These are phyloP conservation scores for Penicillium canescens DNA, from an alignment of 495 filamentous ascomycete genomes.

Conservation along the genomic window DNA sequence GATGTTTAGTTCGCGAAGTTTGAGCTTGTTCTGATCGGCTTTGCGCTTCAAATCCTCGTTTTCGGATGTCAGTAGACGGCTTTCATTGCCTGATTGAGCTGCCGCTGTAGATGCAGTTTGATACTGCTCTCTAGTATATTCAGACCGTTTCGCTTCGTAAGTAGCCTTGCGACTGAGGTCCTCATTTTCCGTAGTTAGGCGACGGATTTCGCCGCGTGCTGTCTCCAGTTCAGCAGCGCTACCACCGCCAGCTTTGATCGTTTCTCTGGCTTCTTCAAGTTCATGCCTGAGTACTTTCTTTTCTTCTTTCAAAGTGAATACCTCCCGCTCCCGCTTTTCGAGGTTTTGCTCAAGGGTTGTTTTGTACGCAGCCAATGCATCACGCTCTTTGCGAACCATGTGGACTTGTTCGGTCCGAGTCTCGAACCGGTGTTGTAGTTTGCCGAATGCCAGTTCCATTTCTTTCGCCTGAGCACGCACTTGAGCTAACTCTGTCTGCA, in stretches of 20 bases:
- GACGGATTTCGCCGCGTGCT: constrained; percentile 43
- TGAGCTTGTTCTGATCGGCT: constrained; percentile 50
- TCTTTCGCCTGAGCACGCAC: constrained; percentile 25
- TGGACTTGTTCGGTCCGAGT: constrained; percentile 37
- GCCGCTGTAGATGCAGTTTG: constrained; percentile 60
- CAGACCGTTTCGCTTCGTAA: constrained; percentile 52
- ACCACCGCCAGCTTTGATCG: constrained; percentile 51
- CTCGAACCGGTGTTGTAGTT: constrained; percentile 48
- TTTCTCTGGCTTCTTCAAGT: constrained; percentile 46
- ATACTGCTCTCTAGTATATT: constrained; percentile 63
- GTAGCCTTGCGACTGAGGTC: constrained; percentile 49
- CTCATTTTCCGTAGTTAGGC: constrained; percentile 40
- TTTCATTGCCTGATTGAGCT: constrained; percentile 51
- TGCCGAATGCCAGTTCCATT: constrained; percentile 26
- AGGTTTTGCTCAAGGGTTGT: constrained; percentile 29
- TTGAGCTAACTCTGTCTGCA: constrained; percentile 26
- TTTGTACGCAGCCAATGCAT: constrained; percentile 24
- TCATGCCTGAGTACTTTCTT: constrained; percentile 48
- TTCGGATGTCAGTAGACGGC: constrained; percentile 44
- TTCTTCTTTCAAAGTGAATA: constrained; percentile 49
- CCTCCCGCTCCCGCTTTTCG: constrained; percentile 44
- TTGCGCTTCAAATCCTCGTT: constrained; percentile 50
- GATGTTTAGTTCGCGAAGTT: constrained; percentile 53
- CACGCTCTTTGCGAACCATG: constrained; percentile 38
- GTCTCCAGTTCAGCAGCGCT: constrained; percentile 49